A percentile compares a stretch with the other conserved stretches of the same genome.
phyloP scores from a whole-genome alignment of 306 rosid species.

The Herpetospermum pedunculosum region DNA sequence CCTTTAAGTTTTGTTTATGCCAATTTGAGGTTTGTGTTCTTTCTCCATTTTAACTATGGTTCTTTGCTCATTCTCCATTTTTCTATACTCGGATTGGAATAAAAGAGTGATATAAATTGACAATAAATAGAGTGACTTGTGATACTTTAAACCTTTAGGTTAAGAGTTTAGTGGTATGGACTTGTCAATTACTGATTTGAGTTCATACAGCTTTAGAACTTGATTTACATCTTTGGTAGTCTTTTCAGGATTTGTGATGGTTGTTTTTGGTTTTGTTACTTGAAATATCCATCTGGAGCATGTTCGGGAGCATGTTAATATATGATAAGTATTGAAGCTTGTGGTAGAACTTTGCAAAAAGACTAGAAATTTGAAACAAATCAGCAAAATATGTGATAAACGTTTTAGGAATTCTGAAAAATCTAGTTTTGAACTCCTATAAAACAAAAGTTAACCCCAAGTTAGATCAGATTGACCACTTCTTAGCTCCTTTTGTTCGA shows the following conservation, averaged over 20 bases:
- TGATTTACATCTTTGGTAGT: background rate
- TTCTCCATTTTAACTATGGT: background rate
- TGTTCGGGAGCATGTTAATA: no score
- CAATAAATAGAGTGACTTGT: background rate
- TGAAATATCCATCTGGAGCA: background rate
- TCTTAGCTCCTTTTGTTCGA: no score
- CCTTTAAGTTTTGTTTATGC: constrained; percentile 4
- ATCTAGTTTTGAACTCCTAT: no score
- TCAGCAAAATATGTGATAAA: no score
- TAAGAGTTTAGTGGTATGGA: background rate
- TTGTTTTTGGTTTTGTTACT: background rate
- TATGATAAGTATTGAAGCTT: background rate
- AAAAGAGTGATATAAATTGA: background rate
- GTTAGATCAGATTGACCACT: no score
- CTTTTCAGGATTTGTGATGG: background rate
- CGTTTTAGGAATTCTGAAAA: no score
- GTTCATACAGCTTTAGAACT: background rate
- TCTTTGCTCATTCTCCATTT: background rate
- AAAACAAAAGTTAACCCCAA: no score
- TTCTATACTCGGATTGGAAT: background rate
- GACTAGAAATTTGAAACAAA: no score
- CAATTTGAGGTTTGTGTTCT: constrained; percentile 11
- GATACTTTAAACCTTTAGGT: background rate
- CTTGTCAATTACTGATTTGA: background rate
- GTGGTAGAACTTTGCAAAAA: background rate